Base-by-base conservation (phyloP, 768 basidiomycete genomes). In the Suillus weaverae region DNA sequence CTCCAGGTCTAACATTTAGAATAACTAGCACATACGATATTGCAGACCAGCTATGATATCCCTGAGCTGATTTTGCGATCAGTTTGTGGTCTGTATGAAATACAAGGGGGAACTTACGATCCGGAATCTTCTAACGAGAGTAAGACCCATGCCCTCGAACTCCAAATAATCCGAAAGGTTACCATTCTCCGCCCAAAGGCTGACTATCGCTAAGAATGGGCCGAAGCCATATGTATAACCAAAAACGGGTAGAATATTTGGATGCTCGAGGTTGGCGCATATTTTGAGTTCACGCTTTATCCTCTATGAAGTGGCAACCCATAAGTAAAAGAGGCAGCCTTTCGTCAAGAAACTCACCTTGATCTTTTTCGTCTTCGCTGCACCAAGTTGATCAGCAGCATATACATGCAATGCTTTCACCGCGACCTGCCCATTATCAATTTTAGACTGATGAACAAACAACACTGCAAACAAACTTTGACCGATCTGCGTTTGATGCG, bases 141-240 rank as follows among this genome's bases (percentile, higher is more conserved):
- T n/a, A n/a, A n/a, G n/a, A n/a, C n/a, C n/a, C n/a, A n/a, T n/a
- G n/a, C n/a, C n/a, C n/a, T n/a, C n/a, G n/a, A n/a, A n/a, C n/a
- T n/a, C n/a, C n/a, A n/a, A n/a, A n/a, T n/a, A n/a, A n/a, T n/a
- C n/a, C n/a, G n/a, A n/a, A n/a, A n/a, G n/a, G n/a, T n/a, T n/a
- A n/a, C n/a, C n/a, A n/a, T n/a, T n/a, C n/a, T n/a, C n/a, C n/a
- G n/a, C n/a, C n/a, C n/a, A n/a, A n/a, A n/a, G n/a, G n/a, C n/a
- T n/a, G n/a, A n/a, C n/a, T n/a, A 79, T 71, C 9, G 77, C 74
- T 4, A 67, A 62, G 26, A 74, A 70, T 48, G 63, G 66, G 22
- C 78, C 76, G 46, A 79, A 78, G 38, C 71, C 77, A 16, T 65
- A 63, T 6, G 66, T 72, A 56, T 72, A 67, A 2, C 76, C 77